Evolutionary conservation across 768 basidiomycete species (phyloP).

Genomic region (Mycena sanguinolenta): DNA sequence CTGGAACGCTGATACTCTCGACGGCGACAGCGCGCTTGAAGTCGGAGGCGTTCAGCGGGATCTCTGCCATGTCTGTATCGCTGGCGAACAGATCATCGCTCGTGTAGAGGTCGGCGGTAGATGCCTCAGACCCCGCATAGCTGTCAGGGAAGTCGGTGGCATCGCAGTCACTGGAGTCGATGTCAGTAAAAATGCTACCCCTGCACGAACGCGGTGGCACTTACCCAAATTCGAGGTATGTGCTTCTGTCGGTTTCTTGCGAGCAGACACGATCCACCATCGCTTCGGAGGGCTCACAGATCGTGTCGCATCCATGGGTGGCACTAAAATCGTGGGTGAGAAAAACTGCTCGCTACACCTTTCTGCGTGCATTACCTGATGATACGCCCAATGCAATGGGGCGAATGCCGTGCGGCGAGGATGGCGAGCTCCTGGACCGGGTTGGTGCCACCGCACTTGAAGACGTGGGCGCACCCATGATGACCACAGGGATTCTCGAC

Average conservation of each 20-base stretch:
- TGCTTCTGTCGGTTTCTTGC: background rate
- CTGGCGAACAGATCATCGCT: no score
- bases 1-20: no score
- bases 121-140: no score
- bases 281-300: background rate
- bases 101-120: no score
- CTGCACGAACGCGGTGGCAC: background rate
- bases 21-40: no score
- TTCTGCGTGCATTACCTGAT: background rate
- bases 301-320: background rate
- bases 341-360: no score
- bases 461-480: constrained; percentile 14
- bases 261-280: background rate
- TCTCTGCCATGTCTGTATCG: no score
- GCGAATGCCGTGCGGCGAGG: background rate
- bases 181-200: no score
- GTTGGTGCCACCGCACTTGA: background rate
- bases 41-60: no score
- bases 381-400: constrained; percentile 6
- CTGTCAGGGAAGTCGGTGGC: no score
- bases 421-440: constrained; percentile 2
- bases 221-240: constrained; percentile 3
- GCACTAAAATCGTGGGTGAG: background rate
- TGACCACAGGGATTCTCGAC: constrained; percentile 4
- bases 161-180: no score